Evolutionary conservation across 192 early-diverging fungal genomes (phyloP), one percentile per base, ranked within the genome.

Genomic region (Coemansia sp.): DNA sequence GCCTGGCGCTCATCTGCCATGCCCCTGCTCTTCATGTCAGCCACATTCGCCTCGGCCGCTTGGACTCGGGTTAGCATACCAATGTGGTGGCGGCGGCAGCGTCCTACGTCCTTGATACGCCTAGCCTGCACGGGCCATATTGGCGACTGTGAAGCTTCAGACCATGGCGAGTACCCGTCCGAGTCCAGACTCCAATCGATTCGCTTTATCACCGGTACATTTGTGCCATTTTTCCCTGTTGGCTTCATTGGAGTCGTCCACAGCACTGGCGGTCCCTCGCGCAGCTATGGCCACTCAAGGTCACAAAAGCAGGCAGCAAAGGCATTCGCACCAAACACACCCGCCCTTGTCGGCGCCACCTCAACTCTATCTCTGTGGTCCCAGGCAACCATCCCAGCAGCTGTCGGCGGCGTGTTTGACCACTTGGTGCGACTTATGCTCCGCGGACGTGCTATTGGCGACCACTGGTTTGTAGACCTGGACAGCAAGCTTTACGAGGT

Each of bases 401-500:
- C 42, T 16, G 16, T 39, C 20, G 34, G 50, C 25, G 23, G 28
- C 10, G 16, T 52, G 1, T 43, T 64, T 9, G 66, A 43, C 35
- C 5, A 8, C 0, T 9, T 72, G 12, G 57, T 73, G 14, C 48
- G 61, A 10, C 26, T 72, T 31, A 66, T 73, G 70, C 63, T 78
- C 11, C 66, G 70, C 55, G 60, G 35, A 34, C 63, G 68, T 34
- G 6, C 20, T 3, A 18, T 56, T 0, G 70, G 70, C 3, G 66
- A 73, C 39, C 67, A 69, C 41, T 78, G 76, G 76, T 33, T 31
- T n/a, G 67, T 78, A 6, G 64, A 73, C 26, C 14, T 78, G 6
- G 59, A 65, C n/a, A 11, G 45, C 11, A 36, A 23, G 38, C 33
- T 20, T 4, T 65, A 72, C 45, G 61, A 61, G 12, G 64, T 78